Evolutionary conservation across 805 yeast species (phyloP).

Genomic region (Zygoascus bituminiphila): DNA sequence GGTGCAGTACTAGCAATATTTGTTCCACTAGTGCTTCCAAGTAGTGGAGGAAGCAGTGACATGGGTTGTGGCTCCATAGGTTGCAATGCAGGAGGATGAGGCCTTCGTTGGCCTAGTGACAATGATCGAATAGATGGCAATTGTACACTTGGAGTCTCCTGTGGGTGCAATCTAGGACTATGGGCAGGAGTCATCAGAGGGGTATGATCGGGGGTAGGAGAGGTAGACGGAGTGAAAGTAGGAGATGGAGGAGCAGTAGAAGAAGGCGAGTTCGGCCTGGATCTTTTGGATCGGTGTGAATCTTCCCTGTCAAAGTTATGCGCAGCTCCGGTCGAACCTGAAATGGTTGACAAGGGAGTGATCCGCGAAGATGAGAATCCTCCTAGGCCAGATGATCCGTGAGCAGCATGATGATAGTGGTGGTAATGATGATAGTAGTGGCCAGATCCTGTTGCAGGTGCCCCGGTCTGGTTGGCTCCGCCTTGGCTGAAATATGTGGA

Average conservation of each 20-base stretch:
- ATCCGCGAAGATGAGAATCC: constrained; percentile 15
- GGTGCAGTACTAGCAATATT: neutral
- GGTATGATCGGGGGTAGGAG: constrained; percentile 36
- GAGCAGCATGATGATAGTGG: constrained; percentile 21
- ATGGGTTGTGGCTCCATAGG: constrained; percentile 15
- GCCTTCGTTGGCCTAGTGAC: constrained; percentile 15
- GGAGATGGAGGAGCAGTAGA: constrained; percentile 39
- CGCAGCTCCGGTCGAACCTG: constrained; percentile 12
- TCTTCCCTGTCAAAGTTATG: constrained; percentile 19
- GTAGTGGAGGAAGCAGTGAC: constrained; percentile 1
- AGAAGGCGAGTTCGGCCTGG: constrained; percentile 35
- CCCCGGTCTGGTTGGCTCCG: constrained; percentile 2
- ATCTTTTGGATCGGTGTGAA: constrained; percentile 28
- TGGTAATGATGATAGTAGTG: constrained; percentile 15
- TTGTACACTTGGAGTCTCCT: constrained; percentile 27
- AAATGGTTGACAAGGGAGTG: constrained; percentile 25
- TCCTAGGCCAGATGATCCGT: constrained; percentile 14
- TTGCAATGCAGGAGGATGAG: constrained; percentile 19
- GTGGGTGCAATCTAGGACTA: constrained; percentile 37
- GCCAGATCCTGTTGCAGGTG: constrained; percentile 1
- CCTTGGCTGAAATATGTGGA: constrained; percentile 18
- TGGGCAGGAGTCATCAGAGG: constrained; percentile 40
- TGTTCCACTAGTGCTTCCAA: neutral
- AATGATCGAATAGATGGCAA: constrained; percentile 33
- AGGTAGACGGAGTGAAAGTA: constrained; percentile 28